A percentile compares a stretch with the other conserved stretches of the same genome.
Conservation (phyloP, 768 basidiomycete genomes). For the Rhodotorula babjevae region DNA sequence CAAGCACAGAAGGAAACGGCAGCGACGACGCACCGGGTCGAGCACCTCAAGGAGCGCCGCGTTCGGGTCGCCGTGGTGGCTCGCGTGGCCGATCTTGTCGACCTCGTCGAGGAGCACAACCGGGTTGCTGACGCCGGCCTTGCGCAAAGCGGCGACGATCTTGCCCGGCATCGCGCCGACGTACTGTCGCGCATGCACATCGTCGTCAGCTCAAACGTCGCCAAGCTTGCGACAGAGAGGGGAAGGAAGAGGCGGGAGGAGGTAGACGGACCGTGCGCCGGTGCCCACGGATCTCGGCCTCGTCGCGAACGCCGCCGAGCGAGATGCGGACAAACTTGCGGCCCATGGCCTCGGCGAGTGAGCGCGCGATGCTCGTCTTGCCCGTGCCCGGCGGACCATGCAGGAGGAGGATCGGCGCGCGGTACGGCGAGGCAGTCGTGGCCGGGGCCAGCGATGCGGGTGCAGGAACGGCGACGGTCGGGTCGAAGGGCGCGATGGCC, state of each 20-base stretch:
- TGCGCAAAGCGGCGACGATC: constrained; percentile 78
- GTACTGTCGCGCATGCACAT: constrained; percentile 49
- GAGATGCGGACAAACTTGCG: constrained; percentile 89
- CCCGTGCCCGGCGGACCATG: constrained; percentile 81
- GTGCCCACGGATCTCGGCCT: constrained; percentile 76
- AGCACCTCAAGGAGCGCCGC: constrained; percentile 87
- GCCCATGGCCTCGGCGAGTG: constrained; percentile 72
- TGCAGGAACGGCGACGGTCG: background rate
- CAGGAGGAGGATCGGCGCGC: constrained; percentile 41
- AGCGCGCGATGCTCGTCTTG: constrained; percentile 86
- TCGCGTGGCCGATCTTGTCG: constrained; percentile 63
- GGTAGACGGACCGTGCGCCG: constrained; percentile 57
- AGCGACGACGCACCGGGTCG: constrained; percentile 51
- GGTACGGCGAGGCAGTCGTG: background rate
- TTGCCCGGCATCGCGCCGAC: constrained; percentile 52
- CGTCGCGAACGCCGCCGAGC: constrained; percentile 86
- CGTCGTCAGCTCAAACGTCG: too few species aligned
- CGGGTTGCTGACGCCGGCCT: constrained; percentile 72
- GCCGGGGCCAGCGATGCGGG: too few species aligned
- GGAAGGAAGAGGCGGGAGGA: too few species aligned
- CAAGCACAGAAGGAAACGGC: background rate
- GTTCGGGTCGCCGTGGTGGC: constrained; percentile 79
- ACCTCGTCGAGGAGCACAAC: constrained; percentile 85
- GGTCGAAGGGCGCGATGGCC: constrained; percentile 18
- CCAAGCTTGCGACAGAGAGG: background rate